phyloP scores from a whole-genome alignment of 2,329 filamentous ascomycete genomes.

The Zelopaecilomyces penicillatus region DNA sequence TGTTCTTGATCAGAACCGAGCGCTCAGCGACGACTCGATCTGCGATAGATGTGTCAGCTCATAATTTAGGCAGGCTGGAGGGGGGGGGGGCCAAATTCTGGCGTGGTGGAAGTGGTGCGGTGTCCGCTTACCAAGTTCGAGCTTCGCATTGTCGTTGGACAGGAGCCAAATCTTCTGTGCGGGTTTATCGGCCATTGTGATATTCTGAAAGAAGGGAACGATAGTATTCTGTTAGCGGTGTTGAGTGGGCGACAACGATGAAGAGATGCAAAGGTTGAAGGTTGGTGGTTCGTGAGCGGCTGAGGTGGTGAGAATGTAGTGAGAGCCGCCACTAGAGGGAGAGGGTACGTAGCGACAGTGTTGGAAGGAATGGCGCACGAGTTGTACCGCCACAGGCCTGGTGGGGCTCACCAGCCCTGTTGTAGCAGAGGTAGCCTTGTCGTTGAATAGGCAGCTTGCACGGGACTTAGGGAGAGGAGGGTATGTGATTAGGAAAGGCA shows the following conservation, averaged over 20 bases:
- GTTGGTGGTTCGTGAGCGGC: background rate
- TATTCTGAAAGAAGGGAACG: background rate
- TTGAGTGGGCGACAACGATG: background rate
- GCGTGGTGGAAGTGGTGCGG: background rate
- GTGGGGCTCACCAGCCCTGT: too few species aligned
- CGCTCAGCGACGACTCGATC: slow-evolving; percentile 83
- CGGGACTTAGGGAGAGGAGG: too few species aligned
- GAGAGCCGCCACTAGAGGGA: too few species aligned
- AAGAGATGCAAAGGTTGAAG: background rate
- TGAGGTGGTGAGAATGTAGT: background rate
- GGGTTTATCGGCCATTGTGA: slow-evolving; percentile 29
- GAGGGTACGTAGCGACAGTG: too few species aligned
- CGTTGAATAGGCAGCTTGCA: too few species aligned
- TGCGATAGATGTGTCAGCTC: slow-evolving; percentile 21
- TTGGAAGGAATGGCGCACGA: too few species aligned
- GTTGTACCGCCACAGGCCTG: too few species aligned
- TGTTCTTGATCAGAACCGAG: slow-evolving; percentile 94
- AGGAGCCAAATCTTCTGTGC: slow-evolving; percentile 37
- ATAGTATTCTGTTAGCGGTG: background rate
- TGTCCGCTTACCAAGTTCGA: slow-evolving; percentile 37
- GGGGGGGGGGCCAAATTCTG: background rate
- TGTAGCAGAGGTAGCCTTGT: too few species aligned
- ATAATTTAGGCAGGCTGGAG: slow-evolving; percentile 3
- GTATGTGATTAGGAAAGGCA: too few species aligned
- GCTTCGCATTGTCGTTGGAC: slow-evolving; percentile 42